Conservation (phyloP, 1,284 basidiomycete species). For the Puccinia hordei region DNA sequence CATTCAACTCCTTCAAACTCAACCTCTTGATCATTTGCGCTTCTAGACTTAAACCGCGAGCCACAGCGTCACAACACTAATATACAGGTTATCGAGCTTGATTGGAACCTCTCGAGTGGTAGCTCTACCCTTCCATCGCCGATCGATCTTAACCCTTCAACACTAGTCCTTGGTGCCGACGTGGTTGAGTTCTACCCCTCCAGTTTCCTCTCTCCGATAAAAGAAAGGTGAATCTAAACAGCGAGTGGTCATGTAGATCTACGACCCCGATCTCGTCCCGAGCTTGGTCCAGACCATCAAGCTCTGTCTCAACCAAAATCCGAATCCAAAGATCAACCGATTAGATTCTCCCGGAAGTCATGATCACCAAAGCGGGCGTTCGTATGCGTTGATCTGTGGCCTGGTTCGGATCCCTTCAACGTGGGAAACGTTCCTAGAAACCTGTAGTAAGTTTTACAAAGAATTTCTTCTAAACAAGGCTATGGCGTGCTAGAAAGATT, state of each 20-base stretch:
- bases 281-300: conserved; percentile 20
- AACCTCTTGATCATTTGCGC: background rate
- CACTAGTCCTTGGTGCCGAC: conserved; percentile 38
- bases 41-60: background rate
- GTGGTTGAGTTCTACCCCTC: conserved; percentile 17
- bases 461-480: background rate
- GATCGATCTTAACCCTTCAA: background rate
- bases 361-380: background rate
- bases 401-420: background rate
- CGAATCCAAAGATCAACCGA: background rate
- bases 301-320: background rate
- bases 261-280: conserved; percentile 23
- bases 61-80: background rate
- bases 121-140: too few species aligned
- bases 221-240: background rate
- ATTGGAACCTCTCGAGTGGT: background rate
- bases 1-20: background rate
- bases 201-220: background rate
- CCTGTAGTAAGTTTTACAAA: background rate
- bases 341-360: background rate
- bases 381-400: conserved; percentile 10
- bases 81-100: background rate
- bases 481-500: background rate
- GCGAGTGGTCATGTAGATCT: background rate
- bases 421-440: conserved; percentile 2